Evolutionary conservation across 1,284 basidiomycete species (phyloP), one percentile per base, ranked within the genome.

Genomic region (Ceratobasidium sp.): DNA sequence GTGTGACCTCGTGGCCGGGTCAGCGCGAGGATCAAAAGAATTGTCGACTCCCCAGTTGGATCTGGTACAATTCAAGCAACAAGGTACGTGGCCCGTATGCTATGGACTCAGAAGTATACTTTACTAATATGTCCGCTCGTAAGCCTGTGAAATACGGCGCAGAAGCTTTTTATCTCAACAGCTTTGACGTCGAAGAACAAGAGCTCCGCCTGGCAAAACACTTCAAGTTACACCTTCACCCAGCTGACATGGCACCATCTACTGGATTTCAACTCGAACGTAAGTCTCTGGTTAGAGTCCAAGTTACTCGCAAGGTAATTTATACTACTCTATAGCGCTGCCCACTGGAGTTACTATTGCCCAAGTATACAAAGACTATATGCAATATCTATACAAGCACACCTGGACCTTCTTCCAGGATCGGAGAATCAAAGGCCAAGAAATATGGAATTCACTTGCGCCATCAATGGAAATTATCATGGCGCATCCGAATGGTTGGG

Each of bases 401-500:
- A 79, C 78, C 23, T 23, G 52, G 23, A 23, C 12, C 0, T 79
- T 52, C 42, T 79, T 79, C 46, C 42, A 70, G 6, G 68, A 59
- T 0, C 74, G 54, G 15, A 52, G 56, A 5, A 23, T 77, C 9
- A 42, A 48, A 0, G 78, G 78, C 12, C 20, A 50, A 6, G 17
- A 40, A 9, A 61, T 64, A n/a, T 79, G 78, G 78, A 17, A 42
- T 0, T 13, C 20, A 0, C 50, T 52, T 15, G 17, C 23, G 1
- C 7, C n/a, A 2, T n/a, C 50, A 2, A 73, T 67, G 52, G 28
- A 77, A 0, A 26, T 79, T 1, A 40, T 79, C 5, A 62, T 79
- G 2, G 66, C 78, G 0, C 74, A 79, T 40, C 78, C 78, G 0
- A 79, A 79, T 38, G 78, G 74, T 6, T 79, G 78, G 78, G 65